Evolutionary conservation across 805 yeast species (phyloP).

Genomic region (Tetrapisispora arboricola): DNA sequence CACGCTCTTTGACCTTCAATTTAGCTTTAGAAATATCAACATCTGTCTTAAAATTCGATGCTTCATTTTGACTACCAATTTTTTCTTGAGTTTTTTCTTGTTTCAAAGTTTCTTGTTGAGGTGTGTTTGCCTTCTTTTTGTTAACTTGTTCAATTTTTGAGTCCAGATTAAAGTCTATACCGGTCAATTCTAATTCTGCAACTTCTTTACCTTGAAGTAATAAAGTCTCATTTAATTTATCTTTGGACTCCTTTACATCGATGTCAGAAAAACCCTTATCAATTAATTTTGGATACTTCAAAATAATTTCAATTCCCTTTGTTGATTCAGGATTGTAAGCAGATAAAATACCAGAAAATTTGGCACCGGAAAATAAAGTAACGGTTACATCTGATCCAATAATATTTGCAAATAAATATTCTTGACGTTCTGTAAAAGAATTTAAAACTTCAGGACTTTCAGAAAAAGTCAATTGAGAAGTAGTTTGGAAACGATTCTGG

Average conservation of each 20-base stretch:
- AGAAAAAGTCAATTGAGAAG: conserved; percentile 8
- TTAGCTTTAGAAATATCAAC: conserved; percentile 60
- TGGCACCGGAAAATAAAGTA: conserved; percentile 52
- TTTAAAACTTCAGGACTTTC: conserved; percentile 22
- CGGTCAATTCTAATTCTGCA: conserved; percentile 32
- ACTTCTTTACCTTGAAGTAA: conserved; percentile 29
- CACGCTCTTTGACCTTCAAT: conserved; percentile 46
- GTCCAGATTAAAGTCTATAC: conserved; percentile 23
- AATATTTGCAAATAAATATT: conserved; percentile 45
- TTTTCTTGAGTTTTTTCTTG: conserved; percentile 6
- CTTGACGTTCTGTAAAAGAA: conserved; percentile 45
- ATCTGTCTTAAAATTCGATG: conserved; percentile 62
- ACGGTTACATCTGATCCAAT: conserved; percentile 49
- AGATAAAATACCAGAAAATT: conserved; percentile 47
- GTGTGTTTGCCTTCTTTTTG: conserved; percentile 1
- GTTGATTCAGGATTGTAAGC: conserved; percentile 35
- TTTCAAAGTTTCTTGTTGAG: conserved; percentile 2
- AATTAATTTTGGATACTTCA: conserved; percentile 40
- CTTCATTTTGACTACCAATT: conserved; percentile 9
- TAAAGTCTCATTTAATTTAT: conserved; percentile 17
- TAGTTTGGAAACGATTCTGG: background rate
- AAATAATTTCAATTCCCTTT: conserved; percentile 45
- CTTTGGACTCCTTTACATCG: conserved; percentile 14
- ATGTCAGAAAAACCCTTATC: conserved; percentile 24
- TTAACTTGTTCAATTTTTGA: background rate